Conservation (phyloP, 2,329 filamentous ascomycete genomes). For the Teratosphaeria nubilosa region DNA sequence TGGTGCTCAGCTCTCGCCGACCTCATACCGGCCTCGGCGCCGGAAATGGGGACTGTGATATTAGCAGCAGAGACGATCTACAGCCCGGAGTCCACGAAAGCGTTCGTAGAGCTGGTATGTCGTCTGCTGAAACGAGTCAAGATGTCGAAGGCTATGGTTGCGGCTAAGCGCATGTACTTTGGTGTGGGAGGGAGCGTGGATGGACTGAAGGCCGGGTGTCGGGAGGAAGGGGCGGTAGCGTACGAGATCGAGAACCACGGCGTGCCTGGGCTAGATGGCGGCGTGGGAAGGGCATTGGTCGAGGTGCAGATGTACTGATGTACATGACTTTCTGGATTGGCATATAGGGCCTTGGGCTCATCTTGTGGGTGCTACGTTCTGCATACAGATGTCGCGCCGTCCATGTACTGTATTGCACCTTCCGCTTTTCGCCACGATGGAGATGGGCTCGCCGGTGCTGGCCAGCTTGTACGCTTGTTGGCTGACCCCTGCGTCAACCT, state of each 20-base stretch:
- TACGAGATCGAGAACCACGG: conserved; percentile 39
- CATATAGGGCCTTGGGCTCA: not conserved
- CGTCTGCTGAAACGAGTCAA: conserved; percentile 44
- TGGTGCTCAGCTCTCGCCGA: conserved; percentile 57
- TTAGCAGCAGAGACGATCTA: conserved; percentile 78
- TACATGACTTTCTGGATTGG: conserved; percentile 1
- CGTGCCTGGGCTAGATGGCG: conserved; percentile 32
- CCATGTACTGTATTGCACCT: too few species aligned
- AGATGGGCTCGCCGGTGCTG: too few species aligned
- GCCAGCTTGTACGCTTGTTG: too few species aligned
- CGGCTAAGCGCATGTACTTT: conserved; percentile 73
- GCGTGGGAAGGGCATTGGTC: conserved; percentile 37
- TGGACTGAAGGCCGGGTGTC: conserved; percentile 49
- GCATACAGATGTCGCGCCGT: too few species aligned
- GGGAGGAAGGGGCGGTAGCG: conserved; percentile 33
- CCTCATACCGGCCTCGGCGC: conserved; percentile 37
- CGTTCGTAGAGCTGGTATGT: conserved; percentile 59
- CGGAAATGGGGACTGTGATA: conserved; percentile 41
- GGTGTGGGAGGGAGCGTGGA: conserved; percentile 74
- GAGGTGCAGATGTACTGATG: conserved; percentile 34
- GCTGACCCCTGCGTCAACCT: too few species aligned
- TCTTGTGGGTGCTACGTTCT: not conserved
- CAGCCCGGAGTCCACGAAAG: conserved; percentile 57
- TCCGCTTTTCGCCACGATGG: too few species aligned
- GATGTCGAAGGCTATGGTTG: conserved; percentile 54